phyloP scores from a whole-genome alignment of 1,139 yeast genomes.

The Kazachstania sp. region DNA sequence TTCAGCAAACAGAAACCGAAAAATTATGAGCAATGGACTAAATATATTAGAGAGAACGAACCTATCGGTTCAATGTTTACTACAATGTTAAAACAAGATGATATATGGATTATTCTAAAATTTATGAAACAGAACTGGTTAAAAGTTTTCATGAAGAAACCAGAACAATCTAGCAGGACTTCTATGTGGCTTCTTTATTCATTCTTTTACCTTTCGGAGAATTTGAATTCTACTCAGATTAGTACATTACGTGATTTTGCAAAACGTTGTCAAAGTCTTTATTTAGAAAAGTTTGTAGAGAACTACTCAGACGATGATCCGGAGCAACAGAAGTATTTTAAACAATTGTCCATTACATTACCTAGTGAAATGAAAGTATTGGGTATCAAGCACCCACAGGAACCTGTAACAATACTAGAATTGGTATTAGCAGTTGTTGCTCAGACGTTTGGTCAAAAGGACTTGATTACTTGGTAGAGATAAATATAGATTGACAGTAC shows the following conservation, averaged over 20 bases:
- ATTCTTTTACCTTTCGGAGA: slow-evolving; percentile 20
- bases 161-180: slow-evolving; percentile 4
- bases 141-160: slow-evolving; percentile 16
- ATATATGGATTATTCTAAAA: slow-evolving; percentile 21
- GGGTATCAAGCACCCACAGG: slow-evolving; percentile 3
- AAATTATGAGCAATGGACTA: slow-evolving; percentile 22
- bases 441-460: slow-evolving; percentile 20
- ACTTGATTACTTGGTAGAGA: slow-evolving; percentile 11
- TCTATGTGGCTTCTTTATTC: slow-evolving; percentile 24
- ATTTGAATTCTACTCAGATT: slow-evolving; percentile 20
- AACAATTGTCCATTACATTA: not conserved
- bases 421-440: slow-evolving; percentile 18
- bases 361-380: slow-evolving; percentile 3
- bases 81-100: slow-evolving; percentile 11
- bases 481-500: no score
- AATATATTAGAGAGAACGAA: slow-evolving; percentile 18
- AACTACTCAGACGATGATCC: not conserved
- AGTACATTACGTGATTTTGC: slow-evolving; percentile 25
- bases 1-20: slow-evolving; percentile 7
- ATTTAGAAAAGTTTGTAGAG: not conserved
- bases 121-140: slow-evolving; percentile 25
- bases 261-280: slow-evolving; percentile 17
- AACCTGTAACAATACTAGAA: slow-evolving; percentile 11
- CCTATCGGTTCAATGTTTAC: slow-evolving; percentile 18
- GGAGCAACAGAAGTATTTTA: not conserved